phyloP scores from a whole-genome alignment of 2,329 filamentous ascomycete species.

The Stenocarpella maydis region DNA sequence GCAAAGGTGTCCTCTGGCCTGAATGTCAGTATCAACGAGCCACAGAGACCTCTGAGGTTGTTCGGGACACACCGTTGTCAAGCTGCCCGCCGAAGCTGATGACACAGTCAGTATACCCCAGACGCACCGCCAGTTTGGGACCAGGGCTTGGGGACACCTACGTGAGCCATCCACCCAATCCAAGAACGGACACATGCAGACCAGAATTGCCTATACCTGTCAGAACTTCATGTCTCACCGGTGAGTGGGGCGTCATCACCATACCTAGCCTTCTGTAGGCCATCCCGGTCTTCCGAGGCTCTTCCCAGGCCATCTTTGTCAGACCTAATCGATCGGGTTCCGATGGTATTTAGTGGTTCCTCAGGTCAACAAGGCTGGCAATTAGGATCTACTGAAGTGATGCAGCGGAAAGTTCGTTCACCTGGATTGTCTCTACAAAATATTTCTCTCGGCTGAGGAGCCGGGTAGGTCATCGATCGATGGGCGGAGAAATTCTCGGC shows the following conservation, averaged over 20 bases:
- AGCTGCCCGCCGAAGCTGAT: slow-evolving; percentile 44
- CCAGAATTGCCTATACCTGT: slow-evolving; percentile 57
- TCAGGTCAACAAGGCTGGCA: not conserved
- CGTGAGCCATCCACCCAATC: slow-evolving; percentile 76
- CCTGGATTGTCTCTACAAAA: not conserved
- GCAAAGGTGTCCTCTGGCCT: slow-evolving; percentile 63
- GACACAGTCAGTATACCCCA: slow-evolving; percentile 26
- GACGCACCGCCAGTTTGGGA: not conserved
- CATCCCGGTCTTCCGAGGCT: slow-evolving; percentile 55
- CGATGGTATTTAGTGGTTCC: not conserved
- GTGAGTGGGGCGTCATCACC: not conserved
- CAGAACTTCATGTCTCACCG: slow-evolving; percentile 4
- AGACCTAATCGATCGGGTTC: not conserved
- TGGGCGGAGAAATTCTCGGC: slow-evolving; percentile 35
- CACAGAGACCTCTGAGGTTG: not conserved
- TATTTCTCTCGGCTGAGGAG: not conserved
- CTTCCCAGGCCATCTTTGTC: slow-evolving; percentile 51
- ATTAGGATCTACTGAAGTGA: not conserved
- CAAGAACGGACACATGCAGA: slow-evolving; percentile 77
- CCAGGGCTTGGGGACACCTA: slow-evolving; percentile 53
- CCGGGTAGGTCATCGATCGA: not conserved
- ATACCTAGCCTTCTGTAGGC: slow-evolving; percentile 48
- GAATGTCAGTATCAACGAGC: not conserved
- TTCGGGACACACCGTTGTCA: slow-evolving; percentile 40
- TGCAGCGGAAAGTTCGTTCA: not conserved